Conservation (phyloP, 352 stramenopile genomes). For the Plasmopara muralis region DNA sequence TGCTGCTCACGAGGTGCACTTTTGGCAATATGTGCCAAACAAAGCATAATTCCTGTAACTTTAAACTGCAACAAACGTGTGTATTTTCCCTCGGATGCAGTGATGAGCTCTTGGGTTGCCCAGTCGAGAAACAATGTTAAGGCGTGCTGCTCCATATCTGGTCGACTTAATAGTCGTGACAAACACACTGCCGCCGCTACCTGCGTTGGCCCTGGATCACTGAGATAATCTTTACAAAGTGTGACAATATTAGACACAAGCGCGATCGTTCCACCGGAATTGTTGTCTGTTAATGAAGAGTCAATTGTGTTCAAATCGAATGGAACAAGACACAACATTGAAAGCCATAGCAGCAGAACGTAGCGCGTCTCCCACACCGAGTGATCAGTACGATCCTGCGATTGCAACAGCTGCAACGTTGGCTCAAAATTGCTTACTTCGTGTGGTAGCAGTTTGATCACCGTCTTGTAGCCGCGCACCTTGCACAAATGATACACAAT, state of each 20-base stretch:
- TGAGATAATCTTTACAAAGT: slow-evolving; percentile 83
- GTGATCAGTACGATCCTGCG: slow-evolving; percentile 80
- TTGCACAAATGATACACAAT: slow-evolving; percentile 95
- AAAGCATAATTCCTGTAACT: slow-evolving; percentile 78
- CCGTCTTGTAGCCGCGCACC: slow-evolving; percentile 93
- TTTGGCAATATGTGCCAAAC: slow-evolving; percentile 73
- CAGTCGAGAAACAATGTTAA: slow-evolving; percentile 90
- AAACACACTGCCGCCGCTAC: slow-evolving; percentile 93
- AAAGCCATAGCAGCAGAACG: slow-evolving; percentile 95
- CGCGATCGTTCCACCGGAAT: slow-evolving; percentile 26
- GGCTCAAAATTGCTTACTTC: slow-evolving; percentile 95
- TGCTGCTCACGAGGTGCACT: slow-evolving; percentile 68
- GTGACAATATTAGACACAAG: slow-evolving; percentile 79
- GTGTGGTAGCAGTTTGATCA: slow-evolving; percentile 95
- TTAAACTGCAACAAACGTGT: slow-evolving; percentile 62
- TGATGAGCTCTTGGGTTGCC: slow-evolving; percentile 59
- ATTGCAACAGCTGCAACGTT: slow-evolving; percentile 84
- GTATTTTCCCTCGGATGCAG: slow-evolving; percentile 22
- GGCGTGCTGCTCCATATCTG: slow-evolving; percentile 91
- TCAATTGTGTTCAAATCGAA: slow-evolving; percentile 97
- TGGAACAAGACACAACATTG: slow-evolving; percentile 95
- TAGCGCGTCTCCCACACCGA: slow-evolving; percentile 68
- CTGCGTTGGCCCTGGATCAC: slow-evolving; percentile 79
- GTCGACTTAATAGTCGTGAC: slow-evolving; percentile 89
- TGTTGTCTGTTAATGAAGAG: slow-evolving; percentile 51